Conservation (phyloP, 75 land plant genomes). For the Pseudotsuga menziesii region DNA sequence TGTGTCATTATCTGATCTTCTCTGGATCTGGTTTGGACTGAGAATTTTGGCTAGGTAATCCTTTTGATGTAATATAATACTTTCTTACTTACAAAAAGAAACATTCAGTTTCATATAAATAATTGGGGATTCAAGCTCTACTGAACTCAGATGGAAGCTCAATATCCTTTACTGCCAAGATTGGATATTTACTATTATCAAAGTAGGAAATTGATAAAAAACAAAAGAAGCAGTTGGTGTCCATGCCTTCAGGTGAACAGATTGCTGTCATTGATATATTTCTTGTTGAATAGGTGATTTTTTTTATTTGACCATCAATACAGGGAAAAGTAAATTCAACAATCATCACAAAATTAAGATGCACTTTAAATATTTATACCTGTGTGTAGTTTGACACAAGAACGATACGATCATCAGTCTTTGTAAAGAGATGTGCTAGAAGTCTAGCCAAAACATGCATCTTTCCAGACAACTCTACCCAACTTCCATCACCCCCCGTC, state of each 20-base stretch:
- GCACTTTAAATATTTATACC: slow-evolving; percentile 22
- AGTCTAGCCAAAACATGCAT: slow-evolving; percentile 96
- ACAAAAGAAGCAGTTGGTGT: too few relatives aligned
- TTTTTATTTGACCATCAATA: background rate
- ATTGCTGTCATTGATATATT: background rate
- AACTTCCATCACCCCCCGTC: slow-evolving; percentile 78
- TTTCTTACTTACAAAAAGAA: too few relatives aligned
- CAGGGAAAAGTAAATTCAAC: background rate
- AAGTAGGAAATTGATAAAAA: too few relatives aligned
- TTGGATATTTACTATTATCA: background rate
- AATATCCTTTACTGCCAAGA: background rate
- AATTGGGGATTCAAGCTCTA: background rate
- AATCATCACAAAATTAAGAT: background rate
- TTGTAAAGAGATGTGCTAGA: slow-evolving; percentile 64
- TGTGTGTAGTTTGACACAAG: slow-evolving; percentile 99
- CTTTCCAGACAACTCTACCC: slow-evolving; percentile 96
- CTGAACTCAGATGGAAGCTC: background rate
- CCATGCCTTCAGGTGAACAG: too few relatives aligned
- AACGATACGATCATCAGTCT: slow-evolving; percentile 94
- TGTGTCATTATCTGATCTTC: too few relatives aligned
- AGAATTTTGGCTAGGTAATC: too few relatives aligned
- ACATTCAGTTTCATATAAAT: background rate
- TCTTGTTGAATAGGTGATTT: background rate
- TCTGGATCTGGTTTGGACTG: too few relatives aligned
- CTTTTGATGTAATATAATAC: too few relatives aligned